phyloP scores from a whole-genome alignment of 2,329 filamentous ascomycete genomes.

The Fusarium heterosporum region DNA sequence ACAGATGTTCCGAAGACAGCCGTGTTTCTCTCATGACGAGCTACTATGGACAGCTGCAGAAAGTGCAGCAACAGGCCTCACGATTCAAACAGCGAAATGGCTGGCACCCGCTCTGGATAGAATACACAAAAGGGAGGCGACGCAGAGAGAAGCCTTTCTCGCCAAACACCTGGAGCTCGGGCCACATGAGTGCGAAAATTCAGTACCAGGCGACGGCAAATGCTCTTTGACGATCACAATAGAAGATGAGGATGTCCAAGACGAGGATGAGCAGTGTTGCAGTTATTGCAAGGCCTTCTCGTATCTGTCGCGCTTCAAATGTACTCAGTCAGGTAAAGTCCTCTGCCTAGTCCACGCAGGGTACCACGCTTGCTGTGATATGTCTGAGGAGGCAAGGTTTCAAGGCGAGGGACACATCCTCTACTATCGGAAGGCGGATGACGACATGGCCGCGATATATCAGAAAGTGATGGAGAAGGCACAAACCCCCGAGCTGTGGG shows the following conservation, averaged over 20 bases:
- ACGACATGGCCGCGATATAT: constrained; percentile 73
- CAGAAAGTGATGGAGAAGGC: constrained; percentile 89
- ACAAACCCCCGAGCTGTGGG: constrained; percentile 86
- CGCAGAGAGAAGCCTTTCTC: constrained; percentile 75
- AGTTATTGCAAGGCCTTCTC: constrained; percentile 91
- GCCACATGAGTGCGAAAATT: constrained; percentile 63
- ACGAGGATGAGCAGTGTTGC: constrained; percentile 96
- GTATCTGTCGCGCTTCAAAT: constrained; percentile 91
- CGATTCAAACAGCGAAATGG: constrained; percentile 95
- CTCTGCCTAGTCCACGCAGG: constrained; percentile 88
- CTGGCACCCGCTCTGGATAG: constrained; percentile 86
- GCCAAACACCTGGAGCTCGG: constrained; percentile 69
- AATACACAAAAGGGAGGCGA: constrained; percentile 78
- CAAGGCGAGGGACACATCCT: constrained; percentile 77
- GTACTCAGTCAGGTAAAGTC: constrained; percentile 82
- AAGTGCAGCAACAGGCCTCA: constrained; percentile 71
- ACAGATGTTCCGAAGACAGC: constrained; percentile 87
- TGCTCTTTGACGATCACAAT: constrained; percentile 73
- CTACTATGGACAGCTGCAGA: constrained; percentile 90
- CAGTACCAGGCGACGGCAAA: constrained; percentile 58
- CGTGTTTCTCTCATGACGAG: constrained; percentile 98
- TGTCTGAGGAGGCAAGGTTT: constrained; percentile 74
- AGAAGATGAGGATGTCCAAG: constrained; percentile 80
- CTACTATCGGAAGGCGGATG: constrained; percentile 80
- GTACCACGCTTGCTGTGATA: constrained; percentile 81